These are phyloP conservation scores for Trichosanthes cucumerina DNA, from an alignment of 306 rosid species.

Conservation along the genomic window DNA sequence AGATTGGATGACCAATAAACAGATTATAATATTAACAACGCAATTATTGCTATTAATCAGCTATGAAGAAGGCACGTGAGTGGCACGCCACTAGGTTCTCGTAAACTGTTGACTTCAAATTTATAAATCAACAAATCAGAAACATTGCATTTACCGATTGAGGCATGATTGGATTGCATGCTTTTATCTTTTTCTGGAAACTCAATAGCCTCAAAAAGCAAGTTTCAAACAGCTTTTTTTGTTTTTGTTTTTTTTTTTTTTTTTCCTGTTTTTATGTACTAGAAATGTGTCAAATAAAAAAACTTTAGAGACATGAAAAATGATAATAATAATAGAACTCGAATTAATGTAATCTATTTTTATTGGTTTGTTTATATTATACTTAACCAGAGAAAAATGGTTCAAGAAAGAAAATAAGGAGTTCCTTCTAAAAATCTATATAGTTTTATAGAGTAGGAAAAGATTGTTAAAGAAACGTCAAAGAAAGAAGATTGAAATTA, in stretches of 20 bases:
- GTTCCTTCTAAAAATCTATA: no score
- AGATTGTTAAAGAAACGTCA: no score
- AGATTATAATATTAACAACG: not conserved
- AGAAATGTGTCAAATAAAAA: not conserved
- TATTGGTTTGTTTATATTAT: no score
- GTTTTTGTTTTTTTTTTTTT: not conserved
- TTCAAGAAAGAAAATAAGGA: no score
- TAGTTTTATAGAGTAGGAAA: no score
- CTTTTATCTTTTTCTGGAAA: not conserved
- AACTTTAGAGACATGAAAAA: not conserved
- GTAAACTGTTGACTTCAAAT: slow-evolving; percentile 3
- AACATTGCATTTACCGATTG: slow-evolving; percentile 7
- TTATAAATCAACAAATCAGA: not conserved
- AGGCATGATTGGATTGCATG: slow-evolving; percentile 8
- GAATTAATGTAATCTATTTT: no score
- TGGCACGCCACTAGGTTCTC: not conserved
- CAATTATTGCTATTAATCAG: slow-evolving; percentile 7
- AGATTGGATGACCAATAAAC: not conserved
- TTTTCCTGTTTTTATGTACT: not conserved
- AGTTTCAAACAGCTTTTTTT: not conserved
- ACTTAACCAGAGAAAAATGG: no score
- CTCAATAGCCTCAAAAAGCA: not conserved
- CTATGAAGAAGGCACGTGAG: not conserved
- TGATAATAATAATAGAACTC: no score
- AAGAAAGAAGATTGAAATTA: no score